Base-by-base conservation (phyloP, 495 filamentous ascomycete genomes). In the Glarea lozoyensis region DNA sequence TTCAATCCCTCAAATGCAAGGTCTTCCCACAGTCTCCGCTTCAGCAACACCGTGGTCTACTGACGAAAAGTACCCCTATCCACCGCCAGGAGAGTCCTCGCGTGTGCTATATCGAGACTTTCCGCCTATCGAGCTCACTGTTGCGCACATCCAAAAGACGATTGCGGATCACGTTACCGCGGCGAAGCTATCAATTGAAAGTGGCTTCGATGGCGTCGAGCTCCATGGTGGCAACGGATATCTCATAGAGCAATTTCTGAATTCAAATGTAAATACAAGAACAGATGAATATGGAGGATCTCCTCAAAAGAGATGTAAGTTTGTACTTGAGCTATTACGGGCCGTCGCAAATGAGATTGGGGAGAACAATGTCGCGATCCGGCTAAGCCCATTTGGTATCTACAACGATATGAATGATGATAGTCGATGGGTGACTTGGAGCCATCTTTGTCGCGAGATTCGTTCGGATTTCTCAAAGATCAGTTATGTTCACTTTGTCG, bases 201-300 rank as follows among this genome's bases (percentile, higher is more conserved):
- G 81, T 0, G 84, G 84, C 2, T 69, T 88, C 60, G 80, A 84
- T 51, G 59, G 63, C 18, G 79, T 83, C 40, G 73, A 79, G 60
- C 69, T 79, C 35, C 73, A 77, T 45, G 67, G 54, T 35, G 75
- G 72, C 0, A 72, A 79, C 56, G 80, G 81, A 4, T 86, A 84
- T 49, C 66, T 86, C 4, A 55, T 83, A 3, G 60, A 64, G 38
- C 64, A 72, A 38, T 86, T 83, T 61, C 52, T 84, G 31, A 76
- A 71, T 4, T 78, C 78, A 0, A 58, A 68, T 6, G 60, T 66
- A 25, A 86, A 86, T 63, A 64, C 58, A 43, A 63, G 72, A 16
- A 71, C 64, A 6, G 73, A 78, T 49, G 12, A 50, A 19, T 76
- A 77, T 57, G 70, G 77, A 46, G 62, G 76, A 49, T 53, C 55